Evolutionary conservation across 139 green algal genomes (phyloP), one percentile per base, ranked within the genome.

Genomic region (Gonium pectorale): DNA sequence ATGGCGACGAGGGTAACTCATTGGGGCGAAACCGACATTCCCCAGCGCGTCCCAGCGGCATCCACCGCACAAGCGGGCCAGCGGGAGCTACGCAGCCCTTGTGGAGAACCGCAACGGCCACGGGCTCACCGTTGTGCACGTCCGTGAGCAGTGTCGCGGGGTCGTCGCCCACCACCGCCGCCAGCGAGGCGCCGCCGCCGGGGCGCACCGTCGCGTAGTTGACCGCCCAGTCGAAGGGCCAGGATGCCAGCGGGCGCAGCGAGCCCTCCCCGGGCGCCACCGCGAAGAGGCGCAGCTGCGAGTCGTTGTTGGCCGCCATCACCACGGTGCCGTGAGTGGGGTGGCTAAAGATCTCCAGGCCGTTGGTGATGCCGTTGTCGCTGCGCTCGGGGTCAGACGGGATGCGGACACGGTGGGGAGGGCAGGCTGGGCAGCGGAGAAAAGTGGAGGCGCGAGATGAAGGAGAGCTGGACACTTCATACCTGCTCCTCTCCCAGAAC

Each of bases 301-400:
- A 11, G 60, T 99, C 97, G 83, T 99, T 99, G 92, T 98, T 99
- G 78, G 92, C 92, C 43, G 91, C 90, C 72, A 98, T 71, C 35
- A 97, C 54, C 60, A 84, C 84, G 21, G 66, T 80, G 51, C 72
- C 78, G 24, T 46, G 52, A 22, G 49, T 9, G 29, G 35, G 56
- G 35, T 52, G 68, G 31, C 70, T n/a, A 54, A 92, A 96, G 37
- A 98, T 89, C 84, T 98, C 97, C 3, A 99, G 91, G 4, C 92
- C 96, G 83, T 99, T 99, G 1, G 96, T 99, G 89, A 99, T 99
- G 66, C 92, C 94, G 77, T 98, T 99, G 46, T 98, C 96, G 63
- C 86, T 92, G 85, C n/a, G n/a, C n/a, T n/a, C n/a, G n/a, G n/a
- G n/a, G n/a, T n/a, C n/a, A n/a, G n/a, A n/a, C n/a, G n/a, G n/a